Evolutionary conservation across 352 stramenopile genomes (phyloP).

Genomic region (Phytopythium aichiense): DNA sequence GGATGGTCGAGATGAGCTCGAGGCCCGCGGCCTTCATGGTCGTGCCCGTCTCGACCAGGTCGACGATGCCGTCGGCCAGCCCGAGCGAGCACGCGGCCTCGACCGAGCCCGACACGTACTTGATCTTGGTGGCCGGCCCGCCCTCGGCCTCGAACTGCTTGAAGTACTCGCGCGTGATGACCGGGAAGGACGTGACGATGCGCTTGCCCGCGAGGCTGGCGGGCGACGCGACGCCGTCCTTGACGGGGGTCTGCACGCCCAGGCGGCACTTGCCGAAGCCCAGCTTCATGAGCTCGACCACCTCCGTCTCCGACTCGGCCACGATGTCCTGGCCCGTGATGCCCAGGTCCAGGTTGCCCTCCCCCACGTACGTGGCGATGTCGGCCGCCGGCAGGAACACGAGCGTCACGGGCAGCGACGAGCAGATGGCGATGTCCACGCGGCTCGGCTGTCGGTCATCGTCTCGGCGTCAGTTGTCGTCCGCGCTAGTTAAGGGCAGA

Average conservation of each 20-base stretch:
- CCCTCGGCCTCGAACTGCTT: conserved; percentile 80
- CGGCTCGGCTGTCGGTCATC: conserved; percentile 47
- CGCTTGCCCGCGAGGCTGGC: conserved; percentile 90
- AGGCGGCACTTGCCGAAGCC: conserved; percentile 96
- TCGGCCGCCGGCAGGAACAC: conserved; percentile 97
- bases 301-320: conserved; percentile 87
- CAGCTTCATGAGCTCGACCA: conserved; percentile 92
- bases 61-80: conserved; percentile 97
- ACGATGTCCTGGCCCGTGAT: conserved; percentile 97
- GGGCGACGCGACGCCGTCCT: conserved; percentile 79
- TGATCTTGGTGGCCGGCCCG: conserved; percentile 80
- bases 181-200: conserved; percentile 97
- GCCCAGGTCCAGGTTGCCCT: conserved; percentile 98
- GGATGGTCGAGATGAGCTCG: conserved; percentile 93
- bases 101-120: conserved; percentile 97
- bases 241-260: conserved; percentile 93
- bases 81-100: conserved; percentile 97
- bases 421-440: conserved; percentile 93
- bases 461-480: neutral
- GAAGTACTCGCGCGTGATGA: conserved; percentile 94
- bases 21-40: conserved; percentile 97
- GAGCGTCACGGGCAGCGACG: conserved; percentile 93
- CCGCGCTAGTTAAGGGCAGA: neutral
- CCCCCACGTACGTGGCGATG: conserved; percentile 97
- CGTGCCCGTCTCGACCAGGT: conserved; percentile 98